Conservation (phyloP, 164 flowering plant species). For the Aristolochia contorta region DNA sequence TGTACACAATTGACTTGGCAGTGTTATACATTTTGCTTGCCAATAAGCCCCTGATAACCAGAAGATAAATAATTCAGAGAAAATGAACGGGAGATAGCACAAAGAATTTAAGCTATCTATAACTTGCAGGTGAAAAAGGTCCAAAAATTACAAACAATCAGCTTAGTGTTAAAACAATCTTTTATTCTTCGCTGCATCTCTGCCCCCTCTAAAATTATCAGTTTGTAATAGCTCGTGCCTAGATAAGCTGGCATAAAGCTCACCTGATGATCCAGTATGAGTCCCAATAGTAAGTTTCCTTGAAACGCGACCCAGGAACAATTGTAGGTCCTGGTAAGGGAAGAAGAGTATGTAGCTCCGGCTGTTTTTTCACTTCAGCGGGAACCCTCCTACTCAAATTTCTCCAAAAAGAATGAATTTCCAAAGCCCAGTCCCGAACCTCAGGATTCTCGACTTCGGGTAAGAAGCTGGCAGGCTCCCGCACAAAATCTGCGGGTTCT, state of each 20-base stretch:
- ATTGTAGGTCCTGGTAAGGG: constrained; percentile 47
- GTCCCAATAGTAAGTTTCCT: constrained; percentile 96
- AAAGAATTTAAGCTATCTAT: no score
- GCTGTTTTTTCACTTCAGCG: constrained; percentile 23
- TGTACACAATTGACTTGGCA: constrained; percentile 69
- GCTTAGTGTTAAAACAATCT: no score
- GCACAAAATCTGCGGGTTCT: constrained; percentile 51
- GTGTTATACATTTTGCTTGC: constrained; percentile 81
- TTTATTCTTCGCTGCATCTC: no score
- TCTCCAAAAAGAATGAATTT: constrained; percentile 79
- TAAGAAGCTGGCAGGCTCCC: constrained; percentile 56
- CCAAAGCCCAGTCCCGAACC: constrained; percentile 72
- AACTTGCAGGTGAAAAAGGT: no score
- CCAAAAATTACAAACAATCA: no score
- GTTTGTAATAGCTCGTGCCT: no score
- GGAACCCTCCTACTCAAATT: constrained; percentile 67
- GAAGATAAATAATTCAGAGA: no score
- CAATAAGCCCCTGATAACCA: constrained; percentile 63
- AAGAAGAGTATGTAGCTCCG: constrained; percentile 64
- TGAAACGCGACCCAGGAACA: constrained; percentile 76
- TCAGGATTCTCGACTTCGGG: constrained; percentile 38
- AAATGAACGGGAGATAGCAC: no score
- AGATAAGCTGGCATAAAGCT: constrained; percentile 7
- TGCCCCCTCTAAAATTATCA: no score
- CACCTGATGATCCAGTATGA: constrained; percentile 84